Percentiles rank a stretch among this genome's conserved stretches.
These are phyloP conservation scores for Sphaceloma murrayae DNA, from an alignment of 2,329 filamentous ascomycete species.

Conservation along the genomic window DNA sequence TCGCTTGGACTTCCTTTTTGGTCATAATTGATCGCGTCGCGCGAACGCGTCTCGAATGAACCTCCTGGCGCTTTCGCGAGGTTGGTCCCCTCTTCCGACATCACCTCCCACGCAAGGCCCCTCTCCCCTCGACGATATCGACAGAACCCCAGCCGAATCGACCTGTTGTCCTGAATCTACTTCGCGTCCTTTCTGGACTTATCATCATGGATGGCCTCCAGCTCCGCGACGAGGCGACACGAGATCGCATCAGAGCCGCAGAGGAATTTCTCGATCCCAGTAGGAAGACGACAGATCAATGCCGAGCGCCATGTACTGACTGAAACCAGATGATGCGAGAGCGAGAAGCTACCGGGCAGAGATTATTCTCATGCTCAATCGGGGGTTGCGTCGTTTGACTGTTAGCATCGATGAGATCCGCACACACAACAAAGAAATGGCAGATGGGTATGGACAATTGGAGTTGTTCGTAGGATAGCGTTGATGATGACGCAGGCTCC, in stretches of 20 bases:
- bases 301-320: slow-evolving; percentile 23
- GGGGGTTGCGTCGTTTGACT: slow-evolving; percentile 48
- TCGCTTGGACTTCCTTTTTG: too few relatives aligned
- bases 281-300: slow-evolving; percentile 34
- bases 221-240: slow-evolving; percentile 74
- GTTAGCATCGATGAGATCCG: slow-evolving; percentile 77
- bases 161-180: too few relatives aligned
- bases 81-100: too few relatives aligned
- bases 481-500: slow-evolving; percentile 45
- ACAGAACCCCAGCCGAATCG: neutral
- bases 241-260: slow-evolving; percentile 76
- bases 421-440: slow-evolving; percentile 73
- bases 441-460: slow-evolving; percentile 45
- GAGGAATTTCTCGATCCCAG: slow-evolving; percentile 89
- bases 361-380: slow-evolving; percentile 66
- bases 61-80: neutral
- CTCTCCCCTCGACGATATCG: too few relatives aligned
- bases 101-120: too few relatives aligned
- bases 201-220: slow-evolving; percentile 58
- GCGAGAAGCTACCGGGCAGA: slow-evolving; percentile 75
- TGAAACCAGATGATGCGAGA: slow-evolving; percentile 43
- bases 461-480: neutral
- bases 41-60: neutral
- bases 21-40: slow-evolving; percentile 9
- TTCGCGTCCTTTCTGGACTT: neutral